These are phyloP conservation scores for Annulohypoxylon stygium DNA, from an alignment of 495 filamentous ascomycete genomes.

Conservation along the genomic window DNA sequence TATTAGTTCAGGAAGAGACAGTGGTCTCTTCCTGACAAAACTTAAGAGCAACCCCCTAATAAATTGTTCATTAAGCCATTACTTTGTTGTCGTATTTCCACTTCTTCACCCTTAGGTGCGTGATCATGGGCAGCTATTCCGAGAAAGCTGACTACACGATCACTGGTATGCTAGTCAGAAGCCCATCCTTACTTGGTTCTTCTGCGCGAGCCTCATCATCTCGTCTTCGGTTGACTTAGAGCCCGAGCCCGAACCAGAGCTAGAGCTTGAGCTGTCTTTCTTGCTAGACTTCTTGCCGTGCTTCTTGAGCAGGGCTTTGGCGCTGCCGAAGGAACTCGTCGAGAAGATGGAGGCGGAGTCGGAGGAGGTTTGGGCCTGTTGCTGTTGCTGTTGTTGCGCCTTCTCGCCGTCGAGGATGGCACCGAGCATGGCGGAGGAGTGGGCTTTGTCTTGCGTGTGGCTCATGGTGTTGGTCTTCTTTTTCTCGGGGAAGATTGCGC, in stretches of 20 bases:
- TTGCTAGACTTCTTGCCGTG: conserved; percentile 16
- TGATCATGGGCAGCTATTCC: not conserved
- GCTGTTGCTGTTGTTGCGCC: conserved; percentile 20
- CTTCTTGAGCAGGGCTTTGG: conserved; percentile 49
- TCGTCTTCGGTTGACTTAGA: conserved; percentile 24
- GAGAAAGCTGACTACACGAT: not conserved
- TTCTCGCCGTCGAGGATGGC: conserved; percentile 33
- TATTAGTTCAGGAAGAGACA: not conserved
- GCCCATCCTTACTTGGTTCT: conserved; percentile 38
- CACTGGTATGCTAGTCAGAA: conserved; percentile 10
- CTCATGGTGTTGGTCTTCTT: conserved; percentile 27
- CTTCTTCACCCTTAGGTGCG: not conserved
- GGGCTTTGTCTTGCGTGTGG: conserved; percentile 42
- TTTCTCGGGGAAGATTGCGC: not conserved
- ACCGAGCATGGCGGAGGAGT: conserved; percentile 36
- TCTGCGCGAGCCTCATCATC: conserved; percentile 22
- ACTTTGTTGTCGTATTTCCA: no score
- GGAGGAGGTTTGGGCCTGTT: conserved; percentile 4
- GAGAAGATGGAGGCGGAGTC: conserved; percentile 51
- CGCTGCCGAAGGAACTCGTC: conserved; percentile 51
- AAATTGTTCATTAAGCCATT: not conserved
- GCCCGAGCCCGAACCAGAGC: not conserved
- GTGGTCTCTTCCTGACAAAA: not conserved
- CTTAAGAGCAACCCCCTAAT: not conserved
- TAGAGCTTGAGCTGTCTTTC: not conserved